A percentile compares a stretch with the other conserved stretches of the same genome.
These are phyloP conservation scores for Leptographium radiaticola DNA, from an alignment of 2,329 filamentous ascomycete species.

Conservation along the genomic window DNA sequence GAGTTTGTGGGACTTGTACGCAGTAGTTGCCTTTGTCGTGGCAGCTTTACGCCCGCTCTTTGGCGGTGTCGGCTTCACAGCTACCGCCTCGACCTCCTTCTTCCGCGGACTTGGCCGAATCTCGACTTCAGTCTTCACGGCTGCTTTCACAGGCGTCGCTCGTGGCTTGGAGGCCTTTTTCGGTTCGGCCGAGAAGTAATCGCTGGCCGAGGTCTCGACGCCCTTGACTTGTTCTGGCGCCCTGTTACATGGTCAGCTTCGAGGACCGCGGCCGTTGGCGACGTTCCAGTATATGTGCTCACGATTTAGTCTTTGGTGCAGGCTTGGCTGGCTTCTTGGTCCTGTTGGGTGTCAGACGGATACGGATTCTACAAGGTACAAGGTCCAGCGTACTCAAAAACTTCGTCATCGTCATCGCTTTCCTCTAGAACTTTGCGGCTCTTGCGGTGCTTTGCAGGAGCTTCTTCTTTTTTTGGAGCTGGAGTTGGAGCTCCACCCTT, in stretches of 20 bases:
- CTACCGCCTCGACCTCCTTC: conserved; percentile 18
- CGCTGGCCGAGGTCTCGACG: conserved; percentile 39
- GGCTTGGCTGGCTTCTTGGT: conserved; percentile 43
- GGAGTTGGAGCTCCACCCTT: conserved; percentile 32
- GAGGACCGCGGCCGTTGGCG: no score
- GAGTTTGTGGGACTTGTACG: conserved; percentile 25
- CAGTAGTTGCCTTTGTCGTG: conserved; percentile 27
- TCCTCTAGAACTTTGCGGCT: conserved; percentile 18
- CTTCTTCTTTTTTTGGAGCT: conserved; percentile 18
- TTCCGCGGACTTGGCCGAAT: conserved; percentile 40
- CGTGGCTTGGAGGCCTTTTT: conserved; percentile 25
- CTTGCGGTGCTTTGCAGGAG: conserved; percentile 16
- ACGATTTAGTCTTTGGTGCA: conserved; percentile 39
- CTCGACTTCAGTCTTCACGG: conserved; percentile 28
- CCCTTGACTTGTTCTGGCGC: conserved; percentile 31
- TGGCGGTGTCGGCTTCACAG: conserved; percentile 8
- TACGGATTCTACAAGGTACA: no score
- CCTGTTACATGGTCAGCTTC: conserved; percentile 7
- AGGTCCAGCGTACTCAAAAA: conserved; percentile 21
- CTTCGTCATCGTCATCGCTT: conserved; percentile 11
- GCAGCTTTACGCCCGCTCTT: conserved; percentile 16
- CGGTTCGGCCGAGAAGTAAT: conserved; percentile 40
- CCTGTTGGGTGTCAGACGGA: conserved; percentile 16
- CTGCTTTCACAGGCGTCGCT: conserved; percentile 28
- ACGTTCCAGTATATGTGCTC: conserved; percentile 11